Evolutionary conservation across 1,284 basidiomycete genomes (phyloP).

Genomic region (Leccinum huronense): DNA sequence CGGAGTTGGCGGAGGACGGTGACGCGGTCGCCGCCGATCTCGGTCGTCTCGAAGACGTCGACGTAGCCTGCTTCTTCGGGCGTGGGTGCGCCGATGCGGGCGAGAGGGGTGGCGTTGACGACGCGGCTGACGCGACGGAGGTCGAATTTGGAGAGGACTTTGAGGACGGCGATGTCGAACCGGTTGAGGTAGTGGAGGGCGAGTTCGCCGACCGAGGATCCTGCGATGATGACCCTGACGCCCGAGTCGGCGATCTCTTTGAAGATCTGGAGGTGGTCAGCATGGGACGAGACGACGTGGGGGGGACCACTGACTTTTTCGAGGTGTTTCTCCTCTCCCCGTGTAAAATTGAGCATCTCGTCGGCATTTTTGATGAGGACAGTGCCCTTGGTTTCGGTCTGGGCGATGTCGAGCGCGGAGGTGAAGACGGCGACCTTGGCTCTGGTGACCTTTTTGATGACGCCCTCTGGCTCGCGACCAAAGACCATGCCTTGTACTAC

Average conservation of each 20-base stretch:
- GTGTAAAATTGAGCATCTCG: slow-evolving; percentile 95
- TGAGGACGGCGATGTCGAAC: slow-evolving; percentile 91
- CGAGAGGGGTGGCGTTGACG: slow-evolving; percentile 94
- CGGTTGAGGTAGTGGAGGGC: slow-evolving; percentile 97
- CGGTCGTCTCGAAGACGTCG: slow-evolving; percentile 93
- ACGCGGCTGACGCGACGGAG: slow-evolving; percentile 92
- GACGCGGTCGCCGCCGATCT: slow-evolving; percentile 97
- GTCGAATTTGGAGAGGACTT: slow-evolving; percentile 98
- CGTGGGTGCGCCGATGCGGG: slow-evolving; percentile 92
- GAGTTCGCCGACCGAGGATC: slow-evolving; percentile 91
- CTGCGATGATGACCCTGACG: slow-evolving; percentile 92
- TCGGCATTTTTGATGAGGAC: slow-evolving; percentile 95
- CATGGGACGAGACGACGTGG: background rate
- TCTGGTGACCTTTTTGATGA: slow-evolving; percentile 77
- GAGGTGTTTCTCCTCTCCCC: slow-evolving; percentile 93
- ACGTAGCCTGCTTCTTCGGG: slow-evolving; percentile 95
- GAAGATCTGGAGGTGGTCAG: slow-evolving; percentile 66
- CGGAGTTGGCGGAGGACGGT: slow-evolving; percentile 91
- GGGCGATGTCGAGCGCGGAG: slow-evolving; percentile 87
- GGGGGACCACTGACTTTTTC: slow-evolving; percentile 70
- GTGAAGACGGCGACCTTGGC: slow-evolving; percentile 96
- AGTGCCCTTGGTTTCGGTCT: slow-evolving; percentile 99
- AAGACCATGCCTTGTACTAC: slow-evolving; percentile 99
- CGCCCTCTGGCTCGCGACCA: slow-evolving; percentile 90
- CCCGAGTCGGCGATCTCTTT: slow-evolving; percentile 97